phyloP scores from a whole-genome alignment of 306 rosid genomes.

The Gynostemma pentaphyllum region DNA sequence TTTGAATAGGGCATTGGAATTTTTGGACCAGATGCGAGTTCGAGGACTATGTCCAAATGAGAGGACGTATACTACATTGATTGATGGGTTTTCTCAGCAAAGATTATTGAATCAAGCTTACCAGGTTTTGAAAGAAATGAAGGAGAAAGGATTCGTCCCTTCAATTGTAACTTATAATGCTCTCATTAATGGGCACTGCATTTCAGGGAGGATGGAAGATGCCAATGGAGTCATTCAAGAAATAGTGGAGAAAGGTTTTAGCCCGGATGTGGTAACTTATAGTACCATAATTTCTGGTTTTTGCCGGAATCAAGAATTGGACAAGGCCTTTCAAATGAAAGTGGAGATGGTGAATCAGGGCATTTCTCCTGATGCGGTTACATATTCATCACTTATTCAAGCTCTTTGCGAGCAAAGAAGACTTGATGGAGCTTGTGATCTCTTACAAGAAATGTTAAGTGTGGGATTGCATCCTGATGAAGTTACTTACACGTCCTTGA shows the following conservation, averaged over 20 bases:
- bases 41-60: constrained; percentile 67
- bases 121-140: constrained; percentile 56
- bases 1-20: constrained; percentile 52
- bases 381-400: constrained; percentile 69
- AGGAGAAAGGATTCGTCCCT: constrained; percentile 50
- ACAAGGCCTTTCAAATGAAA: constrained; percentile 55
- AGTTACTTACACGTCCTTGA: constrained; percentile 68
- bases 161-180: constrained; percentile 72
- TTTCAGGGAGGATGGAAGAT: constrained; percentile 57
- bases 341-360: constrained; percentile 61
- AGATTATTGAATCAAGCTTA: constrained; percentile 60
- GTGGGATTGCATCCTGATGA: constrained; percentile 48
- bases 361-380: constrained; percentile 46
- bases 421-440: constrained; percentile 53
- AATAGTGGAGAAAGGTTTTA: constrained; percentile 49
- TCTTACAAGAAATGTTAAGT: constrained; percentile 55
- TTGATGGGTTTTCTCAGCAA: constrained; percentile 71
- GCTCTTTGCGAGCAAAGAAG: constrained; percentile 64
- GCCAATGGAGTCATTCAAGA: constrained; percentile 40
- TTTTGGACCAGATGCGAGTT: constrained; percentile 53
- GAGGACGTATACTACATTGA: constrained; percentile 64
- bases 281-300: constrained; percentile 74
- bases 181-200: constrained; percentile 61
- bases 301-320: constrained; percentile 54
- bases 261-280: constrained; percentile 69